Evolutionary conservation across 495 filamentous ascomycete species (phyloP).

Genomic region (Peziza echinospora): DNA sequence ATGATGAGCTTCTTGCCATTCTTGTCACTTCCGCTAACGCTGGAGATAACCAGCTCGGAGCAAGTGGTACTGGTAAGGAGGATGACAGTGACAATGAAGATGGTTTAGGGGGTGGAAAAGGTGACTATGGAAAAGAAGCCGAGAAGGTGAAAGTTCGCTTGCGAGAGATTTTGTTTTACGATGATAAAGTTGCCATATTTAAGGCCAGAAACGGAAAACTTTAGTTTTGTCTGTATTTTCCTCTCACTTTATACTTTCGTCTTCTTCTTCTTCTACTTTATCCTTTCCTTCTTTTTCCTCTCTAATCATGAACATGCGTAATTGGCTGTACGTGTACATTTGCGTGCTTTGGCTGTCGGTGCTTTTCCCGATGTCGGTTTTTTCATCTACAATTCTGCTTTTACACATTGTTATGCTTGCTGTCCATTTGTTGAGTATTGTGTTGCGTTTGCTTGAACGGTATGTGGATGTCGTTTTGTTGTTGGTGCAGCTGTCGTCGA

Average conservation of each 20-base stretch:
- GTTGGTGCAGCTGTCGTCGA: too few relatives aligned
- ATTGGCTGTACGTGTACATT: constrained; percentile 54
- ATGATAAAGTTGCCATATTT: constrained; percentile 72
- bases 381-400: too few relatives aligned
- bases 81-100: constrained; percentile 19
- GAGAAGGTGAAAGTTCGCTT: constrained; percentile 39
- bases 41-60: constrained; percentile 25
- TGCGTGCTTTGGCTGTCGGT: too few relatives aligned
- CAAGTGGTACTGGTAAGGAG: constrained; percentile 21
- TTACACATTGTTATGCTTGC: too few relatives aligned
- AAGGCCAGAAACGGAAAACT: constrained; percentile 53
- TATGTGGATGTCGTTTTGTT: too few relatives aligned
- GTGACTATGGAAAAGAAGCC: constrained; percentile 20
- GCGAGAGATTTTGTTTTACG: constrained; percentile 73
- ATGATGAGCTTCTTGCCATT: too few relatives aligned
- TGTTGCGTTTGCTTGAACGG: too few relatives aligned
- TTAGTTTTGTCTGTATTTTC: constrained; percentile 35
- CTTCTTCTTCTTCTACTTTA: too few relatives aligned
- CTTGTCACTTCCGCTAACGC: constrained; percentile 26
- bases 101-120: constrained; percentile 21
- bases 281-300: constrained; percentile 72
- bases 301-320: constrained; percentile 58
- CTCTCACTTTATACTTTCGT: constrained; percentile 75
- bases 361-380: too few relatives aligned
- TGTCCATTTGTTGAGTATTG: too few relatives aligned